These are phyloP conservation scores for Poa pratensis DNA, from an alignment of 176 grass and related monocot species.

Conservation along the genomic window DNA sequence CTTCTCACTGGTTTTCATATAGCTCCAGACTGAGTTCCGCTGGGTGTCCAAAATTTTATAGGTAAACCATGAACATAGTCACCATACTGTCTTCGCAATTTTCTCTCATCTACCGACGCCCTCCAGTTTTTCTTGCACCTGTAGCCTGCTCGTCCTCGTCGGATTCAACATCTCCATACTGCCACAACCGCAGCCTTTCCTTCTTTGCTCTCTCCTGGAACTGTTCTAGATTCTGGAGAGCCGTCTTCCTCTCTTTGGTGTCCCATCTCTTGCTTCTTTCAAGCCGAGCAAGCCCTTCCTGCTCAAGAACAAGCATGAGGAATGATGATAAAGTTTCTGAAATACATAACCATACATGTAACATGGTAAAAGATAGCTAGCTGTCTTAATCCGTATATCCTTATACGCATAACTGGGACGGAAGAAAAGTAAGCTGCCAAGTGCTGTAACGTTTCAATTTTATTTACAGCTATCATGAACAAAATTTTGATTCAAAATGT, in stretches of 20 bases:
- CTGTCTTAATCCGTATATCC: not conserved
- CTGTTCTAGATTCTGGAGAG: slow-evolving; percentile 72
- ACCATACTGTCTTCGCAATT: not conserved
- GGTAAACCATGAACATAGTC: slow-evolving; percentile 12
- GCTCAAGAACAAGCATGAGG: slow-evolving; percentile 15
- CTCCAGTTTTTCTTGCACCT: slow-evolving; percentile 60
- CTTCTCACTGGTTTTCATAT: slow-evolving; percentile 42
- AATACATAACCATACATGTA: not conserved
- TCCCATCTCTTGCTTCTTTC: slow-evolving; percentile 87
- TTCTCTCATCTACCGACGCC: slow-evolving; percentile 50
- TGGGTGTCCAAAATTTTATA: slow-evolving; percentile 55
- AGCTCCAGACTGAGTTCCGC: slow-evolving; percentile 31
- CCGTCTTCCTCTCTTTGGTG: slow-evolving; percentile 58
- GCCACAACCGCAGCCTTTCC: slow-evolving; percentile 67
- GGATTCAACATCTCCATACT: slow-evolving; percentile 71
- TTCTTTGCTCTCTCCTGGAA: slow-evolving; percentile 80
- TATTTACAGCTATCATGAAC: not conserved
- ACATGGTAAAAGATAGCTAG: not conserved
- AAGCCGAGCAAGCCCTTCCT: slow-evolving; percentile 82
- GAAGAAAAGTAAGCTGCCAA: not conserved
- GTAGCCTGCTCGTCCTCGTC: slow-evolving; percentile 72
- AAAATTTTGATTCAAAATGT: not conserved
- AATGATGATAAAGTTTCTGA: not conserved
- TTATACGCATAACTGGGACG: not conserved
- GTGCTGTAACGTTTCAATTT: not conserved